A percentile compares a stretch with the other conserved stretches of the same genome.
phyloP scores from a whole-genome alignment of 768 basidiomycete species.

The Tephrocybe rancida region DNA sequence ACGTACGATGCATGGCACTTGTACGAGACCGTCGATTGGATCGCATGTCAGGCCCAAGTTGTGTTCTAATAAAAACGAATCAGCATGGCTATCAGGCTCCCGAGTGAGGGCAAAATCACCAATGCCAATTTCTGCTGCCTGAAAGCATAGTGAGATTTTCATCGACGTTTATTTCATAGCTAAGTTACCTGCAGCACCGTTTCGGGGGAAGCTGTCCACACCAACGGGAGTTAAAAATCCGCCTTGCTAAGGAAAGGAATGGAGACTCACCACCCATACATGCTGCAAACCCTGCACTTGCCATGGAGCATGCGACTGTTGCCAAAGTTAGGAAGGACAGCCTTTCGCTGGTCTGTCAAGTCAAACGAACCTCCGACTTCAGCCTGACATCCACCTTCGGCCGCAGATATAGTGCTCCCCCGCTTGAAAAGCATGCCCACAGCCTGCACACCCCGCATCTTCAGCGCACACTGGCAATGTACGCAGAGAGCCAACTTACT shows the following conservation, averaged over 20 bases:
- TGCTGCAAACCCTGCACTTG: constrained; percentile 89
- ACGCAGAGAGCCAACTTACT: constrained; percentile 49
- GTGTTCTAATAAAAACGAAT: constrained; percentile 55
- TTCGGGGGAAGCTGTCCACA: constrained; percentile 67
- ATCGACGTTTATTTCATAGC: not conserved
- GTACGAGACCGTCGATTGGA: constrained; percentile 90
- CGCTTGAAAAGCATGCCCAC: constrained; percentile 96
- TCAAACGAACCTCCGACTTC: constrained; percentile 79
- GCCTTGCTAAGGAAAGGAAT: not conserved
- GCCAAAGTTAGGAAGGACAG: not conserved
- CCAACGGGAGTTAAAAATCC: not conserved
- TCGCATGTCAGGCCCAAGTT: constrained; percentile 92
- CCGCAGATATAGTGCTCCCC: constrained; percentile 95
- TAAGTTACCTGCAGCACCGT: constrained; percentile 68
- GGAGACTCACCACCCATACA: constrained; percentile 77
- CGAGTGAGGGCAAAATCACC: constrained; percentile 40
- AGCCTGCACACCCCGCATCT: constrained; percentile 47
- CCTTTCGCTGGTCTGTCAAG: not conserved
- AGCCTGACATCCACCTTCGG: constrained; percentile 94
- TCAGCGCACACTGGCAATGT: not conserved
- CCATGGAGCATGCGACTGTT: constrained; percentile 93
- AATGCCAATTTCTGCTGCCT: constrained; percentile 91
- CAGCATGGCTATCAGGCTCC: not conserved
- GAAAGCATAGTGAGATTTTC: not conserved
- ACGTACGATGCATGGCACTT: constrained; percentile 93